A percentile compares a stretch with the other conserved stretches of the same genome.
Evolutionary conservation across 2,329 filamentous ascomycete species (phyloP).

Genomic region (Aspergillus unguis): DNA sequence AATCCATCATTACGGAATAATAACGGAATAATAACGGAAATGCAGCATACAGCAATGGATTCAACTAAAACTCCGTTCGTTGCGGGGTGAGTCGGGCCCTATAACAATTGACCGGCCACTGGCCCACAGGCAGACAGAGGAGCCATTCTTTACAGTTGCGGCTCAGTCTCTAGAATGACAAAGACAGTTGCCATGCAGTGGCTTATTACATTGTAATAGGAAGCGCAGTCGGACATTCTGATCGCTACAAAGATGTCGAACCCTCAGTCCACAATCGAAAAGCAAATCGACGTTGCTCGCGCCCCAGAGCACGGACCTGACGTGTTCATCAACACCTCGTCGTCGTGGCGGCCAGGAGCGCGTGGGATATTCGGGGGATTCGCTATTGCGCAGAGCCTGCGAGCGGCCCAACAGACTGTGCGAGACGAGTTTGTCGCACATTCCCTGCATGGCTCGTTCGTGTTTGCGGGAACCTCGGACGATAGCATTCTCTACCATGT

Average conservation of each 20-base stretch:
- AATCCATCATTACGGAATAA: not conserved
- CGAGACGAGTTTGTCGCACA: not conserved
- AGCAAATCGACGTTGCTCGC: not conserved
- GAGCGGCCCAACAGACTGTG: constrained; percentile 13
- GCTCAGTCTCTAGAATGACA: not conserved
- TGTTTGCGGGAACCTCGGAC: constrained; percentile 6
- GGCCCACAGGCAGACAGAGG: not conserved
- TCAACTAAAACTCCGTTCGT: not conserved
- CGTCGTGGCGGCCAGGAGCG: constrained; percentile 12
- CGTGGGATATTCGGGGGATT: constrained; percentile 18
- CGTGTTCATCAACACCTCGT: constrained; percentile 12
- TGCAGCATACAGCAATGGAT: not conserved
- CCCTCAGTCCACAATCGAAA: not conserved
- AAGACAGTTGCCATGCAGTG: not conserved
- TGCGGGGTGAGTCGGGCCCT: not conserved
- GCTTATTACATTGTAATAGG: not conserved
- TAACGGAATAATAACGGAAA: not conserved
- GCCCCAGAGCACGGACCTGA: constrained; percentile 1
- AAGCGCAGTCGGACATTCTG: not conserved
- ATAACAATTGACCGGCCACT: not conserved
- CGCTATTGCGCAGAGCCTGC: constrained; percentile 15
- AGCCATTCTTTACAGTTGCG: not conserved
- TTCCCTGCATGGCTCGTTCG: constrained; percentile 15
- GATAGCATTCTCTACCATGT: constrained; percentile 10
- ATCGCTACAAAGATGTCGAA: not conserved